Evolutionary conservation across 495 filamentous ascomycete species (phyloP).

Genomic region (Podospora australis): DNA sequence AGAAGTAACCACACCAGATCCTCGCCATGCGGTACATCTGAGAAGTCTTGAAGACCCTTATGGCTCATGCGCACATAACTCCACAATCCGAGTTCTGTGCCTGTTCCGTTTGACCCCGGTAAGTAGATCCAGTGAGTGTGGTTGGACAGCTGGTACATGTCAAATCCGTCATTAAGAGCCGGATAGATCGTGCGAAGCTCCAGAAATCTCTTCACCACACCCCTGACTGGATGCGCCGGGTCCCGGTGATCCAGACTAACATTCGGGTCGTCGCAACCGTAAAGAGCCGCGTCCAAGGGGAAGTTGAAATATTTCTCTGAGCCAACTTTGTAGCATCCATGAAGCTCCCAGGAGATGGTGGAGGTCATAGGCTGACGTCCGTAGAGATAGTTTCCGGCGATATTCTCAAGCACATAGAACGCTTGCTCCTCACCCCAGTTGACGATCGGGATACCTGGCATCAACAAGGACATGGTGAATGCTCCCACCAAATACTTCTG

Average conservation of each 20-base stretch:
- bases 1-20: slow-evolving; percentile 56
- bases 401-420: slow-evolving; percentile 61
- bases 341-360: slow-evolving; percentile 57
- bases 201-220: slow-evolving; percentile 60
- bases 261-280: slow-evolving; percentile 65
- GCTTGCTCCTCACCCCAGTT: slow-evolving; percentile 67
- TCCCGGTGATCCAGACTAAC: slow-evolving; percentile 61
- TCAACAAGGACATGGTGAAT: slow-evolving; percentile 57
- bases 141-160: slow-evolving; percentile 53
- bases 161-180: slow-evolving; percentile 58
- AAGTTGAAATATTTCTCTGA: slow-evolving; percentile 40
- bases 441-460: slow-evolving; percentile 61
- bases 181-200: slow-evolving; percentile 55
- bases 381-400: slow-evolving; percentile 62
- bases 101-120: slow-evolving; percentile 49
- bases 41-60: slow-evolving; percentile 52
- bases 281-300: slow-evolving; percentile 39
- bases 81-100: slow-evolving; percentile 63
- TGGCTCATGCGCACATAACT: slow-evolving; percentile 14
- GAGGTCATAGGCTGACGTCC: slow-evolving; percentile 61
- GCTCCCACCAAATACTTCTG: slow-evolving; percentile 54
- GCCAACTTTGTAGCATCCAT: slow-evolving; percentile 65
- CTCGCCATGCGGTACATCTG: slow-evolving; percentile 35
- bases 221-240: slow-evolving; percentile 29
- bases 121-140: slow-evolving; percentile 49